phyloP scores from a whole-genome alignment of 805 yeast genomes.

The Saccharomycopsis sp. region DNA sequence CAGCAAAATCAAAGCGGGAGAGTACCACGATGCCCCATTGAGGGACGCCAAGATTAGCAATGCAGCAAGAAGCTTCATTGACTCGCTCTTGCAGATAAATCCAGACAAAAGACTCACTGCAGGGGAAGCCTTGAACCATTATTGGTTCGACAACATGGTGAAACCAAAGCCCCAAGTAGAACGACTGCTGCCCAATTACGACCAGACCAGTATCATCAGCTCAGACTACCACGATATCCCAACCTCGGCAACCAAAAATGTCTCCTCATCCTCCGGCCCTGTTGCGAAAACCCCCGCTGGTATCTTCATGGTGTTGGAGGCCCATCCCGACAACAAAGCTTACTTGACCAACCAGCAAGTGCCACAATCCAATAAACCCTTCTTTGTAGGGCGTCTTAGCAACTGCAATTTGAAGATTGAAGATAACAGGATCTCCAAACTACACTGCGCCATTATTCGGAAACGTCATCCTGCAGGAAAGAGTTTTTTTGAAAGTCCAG shows the following conservation, averaged over 20 bases:
- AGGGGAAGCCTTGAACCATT: constrained; percentile 61
- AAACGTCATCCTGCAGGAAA: constrained; percentile 53
- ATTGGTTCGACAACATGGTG: constrained; percentile 69
- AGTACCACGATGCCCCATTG: constrained; percentile 70
- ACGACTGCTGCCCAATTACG: too few species aligned
- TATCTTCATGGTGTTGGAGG: constrained; percentile 52
- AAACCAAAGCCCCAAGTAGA: not conserved
- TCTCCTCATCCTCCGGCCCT: not conserved
- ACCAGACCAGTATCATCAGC: not conserved
- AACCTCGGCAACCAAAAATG: not conserved
- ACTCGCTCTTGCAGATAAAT: constrained; percentile 63
- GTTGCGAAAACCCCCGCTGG: constrained; percentile 38
- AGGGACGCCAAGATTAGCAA: constrained; percentile 55
- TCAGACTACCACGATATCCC: not conserved
- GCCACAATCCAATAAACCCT: constrained; percentile 59
- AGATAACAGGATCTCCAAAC: constrained; percentile 74
- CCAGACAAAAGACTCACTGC: constrained; percentile 71
- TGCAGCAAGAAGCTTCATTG: constrained; percentile 66
- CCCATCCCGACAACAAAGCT: too few species aligned
- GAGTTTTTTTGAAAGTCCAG: constrained; percentile 59
- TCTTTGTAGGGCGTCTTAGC: constrained; percentile 65
- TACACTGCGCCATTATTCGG: constrained; percentile 65
- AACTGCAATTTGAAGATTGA: constrained; percentile 51
- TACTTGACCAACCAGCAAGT: constrained; percentile 41
- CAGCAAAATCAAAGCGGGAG: constrained; percentile 64